Conservation (phyloP, 164 flowering plant genomes). For the Nelumbo lutea region DNA sequence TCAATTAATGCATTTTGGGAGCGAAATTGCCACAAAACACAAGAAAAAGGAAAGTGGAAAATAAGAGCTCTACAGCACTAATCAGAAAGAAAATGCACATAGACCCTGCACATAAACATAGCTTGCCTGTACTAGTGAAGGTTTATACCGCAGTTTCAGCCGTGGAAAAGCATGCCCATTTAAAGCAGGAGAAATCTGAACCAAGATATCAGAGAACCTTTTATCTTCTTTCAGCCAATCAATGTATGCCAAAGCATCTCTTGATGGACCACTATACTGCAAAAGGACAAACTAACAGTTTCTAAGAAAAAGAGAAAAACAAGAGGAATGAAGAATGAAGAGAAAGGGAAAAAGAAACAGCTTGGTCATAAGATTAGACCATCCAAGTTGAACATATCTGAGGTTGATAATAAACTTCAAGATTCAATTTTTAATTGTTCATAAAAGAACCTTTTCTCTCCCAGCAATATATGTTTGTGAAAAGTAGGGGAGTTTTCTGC, state of each 20-base stretch:
- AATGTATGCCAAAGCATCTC: conserved; percentile 68
- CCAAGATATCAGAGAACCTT: conserved; percentile 67
- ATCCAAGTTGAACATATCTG: background rate
- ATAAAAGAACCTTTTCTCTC: no score
- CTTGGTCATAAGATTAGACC: no score
- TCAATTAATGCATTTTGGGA: no score
- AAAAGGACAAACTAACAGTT: conserved; percentile 9
- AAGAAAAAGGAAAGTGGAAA: no score
- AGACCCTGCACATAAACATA: conserved; percentile 3
- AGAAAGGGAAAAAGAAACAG: background rate
- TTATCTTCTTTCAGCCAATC: conserved; percentile 71
- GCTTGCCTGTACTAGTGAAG: conserved; percentile 87
- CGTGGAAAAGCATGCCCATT: conserved; percentile 86
- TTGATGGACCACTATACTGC: conserved; percentile 90
- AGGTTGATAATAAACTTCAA: background rate
- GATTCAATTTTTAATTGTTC: background rate
- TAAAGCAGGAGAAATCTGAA: conserved; percentile 72
- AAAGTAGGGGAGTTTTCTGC: no score
- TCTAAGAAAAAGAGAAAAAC: background rate
- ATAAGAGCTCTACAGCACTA: background rate
- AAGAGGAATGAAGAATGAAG: background rate
- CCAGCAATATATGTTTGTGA: no score
- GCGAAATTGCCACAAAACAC: no score
- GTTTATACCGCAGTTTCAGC: conserved; percentile 85
- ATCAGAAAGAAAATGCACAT: background rate